Conservation (phyloP, 441 rosid species). For the Manihot esculenta region DNA sequence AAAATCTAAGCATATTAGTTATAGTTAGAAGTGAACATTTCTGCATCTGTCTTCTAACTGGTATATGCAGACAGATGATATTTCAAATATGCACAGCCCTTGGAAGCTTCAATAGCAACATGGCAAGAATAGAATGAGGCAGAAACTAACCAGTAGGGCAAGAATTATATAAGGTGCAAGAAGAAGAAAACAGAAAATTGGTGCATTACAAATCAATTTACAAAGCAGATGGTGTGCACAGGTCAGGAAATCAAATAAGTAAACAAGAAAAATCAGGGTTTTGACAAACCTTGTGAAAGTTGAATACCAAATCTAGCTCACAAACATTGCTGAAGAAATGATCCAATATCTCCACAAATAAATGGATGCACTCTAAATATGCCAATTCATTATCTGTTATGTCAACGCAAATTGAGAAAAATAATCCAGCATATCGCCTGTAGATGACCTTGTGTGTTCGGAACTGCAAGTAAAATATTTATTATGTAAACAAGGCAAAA, state of each 20-base stretch:
- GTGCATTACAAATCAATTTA: neutral
- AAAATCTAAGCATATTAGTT: neutral
- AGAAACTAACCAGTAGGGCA: too few relatives aligned
- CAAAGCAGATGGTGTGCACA: neutral
- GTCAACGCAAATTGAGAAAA: slow-evolving; percentile 90
- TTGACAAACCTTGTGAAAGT: slow-evolving; percentile 82
- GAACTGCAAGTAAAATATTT: slow-evolving; percentile 53
- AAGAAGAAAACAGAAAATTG: neutral
- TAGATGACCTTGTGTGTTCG: slow-evolving; percentile 94
- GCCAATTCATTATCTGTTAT: slow-evolving; percentile 96
- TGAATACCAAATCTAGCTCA: slow-evolving; percentile 96
- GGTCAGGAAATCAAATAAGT: neutral
- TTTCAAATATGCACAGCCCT: neutral
- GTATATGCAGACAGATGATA: neutral
- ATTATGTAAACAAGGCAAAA: neutral
- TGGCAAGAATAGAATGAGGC: neutral
- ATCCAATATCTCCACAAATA: slow-evolving; percentile 95
- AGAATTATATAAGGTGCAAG: neutral
- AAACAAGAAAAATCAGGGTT: neutral
- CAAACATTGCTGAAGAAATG: slow-evolving; percentile 99
- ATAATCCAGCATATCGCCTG: slow-evolving; percentile 93
- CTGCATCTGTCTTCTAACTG: neutral
- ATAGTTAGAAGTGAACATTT: too few relatives aligned
- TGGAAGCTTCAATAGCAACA: neutral
- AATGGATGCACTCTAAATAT: slow-evolving; percentile 88